Evolutionary conservation across 2,329 filamentous ascomycete genomes (phyloP).

Genomic region (Epicoccum nigrum): DNA sequence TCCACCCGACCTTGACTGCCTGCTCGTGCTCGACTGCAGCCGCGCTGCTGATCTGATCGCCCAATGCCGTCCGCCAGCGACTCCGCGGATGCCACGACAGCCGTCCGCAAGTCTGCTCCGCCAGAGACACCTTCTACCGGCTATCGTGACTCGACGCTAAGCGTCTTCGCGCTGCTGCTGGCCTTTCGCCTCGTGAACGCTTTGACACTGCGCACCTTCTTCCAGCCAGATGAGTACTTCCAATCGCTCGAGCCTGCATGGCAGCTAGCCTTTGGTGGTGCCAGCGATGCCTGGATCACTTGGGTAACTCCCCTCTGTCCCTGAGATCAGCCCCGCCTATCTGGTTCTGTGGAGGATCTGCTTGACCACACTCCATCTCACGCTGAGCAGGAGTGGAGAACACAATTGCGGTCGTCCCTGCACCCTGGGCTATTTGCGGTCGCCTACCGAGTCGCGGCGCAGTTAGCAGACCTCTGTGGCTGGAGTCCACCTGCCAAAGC

Average conservation of each 20-base stretch:
- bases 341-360: not conserved
- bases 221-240: conserved; percentile 98
- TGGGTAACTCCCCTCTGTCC: conserved; percentile 69
- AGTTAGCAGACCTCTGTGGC: conserved; percentile 61
- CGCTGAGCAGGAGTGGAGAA: conserved; percentile 80
- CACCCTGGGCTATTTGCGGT: conserved; percentile 87
- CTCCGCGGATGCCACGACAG: conserved; percentile 40
- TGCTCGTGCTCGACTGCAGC: conserved; percentile 27
- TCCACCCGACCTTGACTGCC: conserved; percentile 25
- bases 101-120: conserved; percentile 29
- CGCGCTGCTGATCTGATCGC: conserved; percentile 30
- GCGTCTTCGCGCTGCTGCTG: conserved; percentile 54
- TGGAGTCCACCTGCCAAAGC: conserved; percentile 64
- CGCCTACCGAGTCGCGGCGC: conserved; percentile 70
- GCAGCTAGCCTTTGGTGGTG: conserved; percentile 78
- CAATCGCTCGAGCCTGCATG: conserved; percentile 95
- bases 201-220: conserved; percentile 82
- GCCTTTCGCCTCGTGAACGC: conserved; percentile 81
- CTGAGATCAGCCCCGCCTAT: conserved; percentile 7
- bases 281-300: conserved; percentile 87
- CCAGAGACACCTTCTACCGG: conserved; percentile 25
- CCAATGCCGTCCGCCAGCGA: conserved; percentile 40
- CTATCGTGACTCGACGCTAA: conserved; percentile 41
- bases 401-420: conserved; percentile 85
- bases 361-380: conserved; percentile 31